Base-by-base conservation (phyloP, 2,329 filamentous ascomycete species). In the Fusarium brevicatenulatum region DNA sequence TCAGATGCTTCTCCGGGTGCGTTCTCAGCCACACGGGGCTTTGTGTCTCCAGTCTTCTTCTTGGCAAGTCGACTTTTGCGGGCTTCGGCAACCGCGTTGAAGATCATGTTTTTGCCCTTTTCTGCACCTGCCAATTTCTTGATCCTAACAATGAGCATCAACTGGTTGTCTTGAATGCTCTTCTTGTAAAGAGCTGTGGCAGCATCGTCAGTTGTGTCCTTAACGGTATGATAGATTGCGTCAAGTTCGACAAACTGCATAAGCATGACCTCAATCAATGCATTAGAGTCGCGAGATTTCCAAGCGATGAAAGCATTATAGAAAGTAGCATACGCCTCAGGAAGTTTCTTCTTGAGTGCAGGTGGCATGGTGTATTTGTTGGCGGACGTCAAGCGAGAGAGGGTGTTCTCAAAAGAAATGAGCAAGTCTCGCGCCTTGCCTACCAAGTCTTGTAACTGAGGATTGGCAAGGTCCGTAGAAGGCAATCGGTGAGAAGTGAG, bases 161-260 rank as follows among this genome's bases (percentile, higher is more conserved):
- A 84, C 80, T 96, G 93, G 76, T 94, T 95, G 73, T 95, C 91
- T 64, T 92, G 89, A 71, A 95, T 95, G 67, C 93, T 94, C 76
- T 94, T 88, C 40, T 91, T 90, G 78, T 95, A 95, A n/a, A 94
- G 90, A 23, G 89, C 90, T 2, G 92, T 89, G 5, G 94, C 93
- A 21, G 91, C 89, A 43, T 92, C 90, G 53, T 93, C 91, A 1
- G 90, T 93, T 58, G 91, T 91, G 76, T 94, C 91, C 80, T 94
- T 95, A 79, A 96, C 92, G 6, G 92, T 93, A 78, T 95, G 92
- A 86, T 93, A 93, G 53, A 95, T 95, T 40, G 91, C 91, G 77
- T 96, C 93, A 5, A 96, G 87, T 78, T 95, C 93, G 23, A 95
- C 92, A 80, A 95, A 95, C 72, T 94, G 93, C 77, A 93, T 88